Evolutionary conservation across 331 rosid genomes (phyloP).

Genomic region (Erythrophleum ivorense): DNA sequence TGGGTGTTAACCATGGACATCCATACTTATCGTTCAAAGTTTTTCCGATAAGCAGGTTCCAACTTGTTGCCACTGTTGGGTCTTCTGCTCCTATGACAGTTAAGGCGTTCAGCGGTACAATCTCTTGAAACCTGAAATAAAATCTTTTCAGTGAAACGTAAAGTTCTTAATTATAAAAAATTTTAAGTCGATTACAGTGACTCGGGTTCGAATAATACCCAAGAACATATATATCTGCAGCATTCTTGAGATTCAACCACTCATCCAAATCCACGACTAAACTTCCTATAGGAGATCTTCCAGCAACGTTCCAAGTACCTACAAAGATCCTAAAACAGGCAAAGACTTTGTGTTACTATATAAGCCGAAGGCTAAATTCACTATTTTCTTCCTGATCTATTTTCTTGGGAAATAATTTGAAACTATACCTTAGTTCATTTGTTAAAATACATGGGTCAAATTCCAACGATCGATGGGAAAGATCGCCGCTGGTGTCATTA

Average conservation of each 20-base stretch:
- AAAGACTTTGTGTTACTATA: neutral
- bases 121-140: conserved; percentile 79
- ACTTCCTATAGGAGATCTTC: conserved; percentile 81
- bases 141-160: neutral
- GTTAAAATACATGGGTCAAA: conserved; percentile 68
- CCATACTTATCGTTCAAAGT: conserved; percentile 62
- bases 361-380: conserved; percentile 11
- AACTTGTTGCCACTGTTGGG: conserved; percentile 70
- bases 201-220: conserved; percentile 54
- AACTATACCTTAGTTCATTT: conserved; percentile 66
- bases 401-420: conserved; percentile 3
- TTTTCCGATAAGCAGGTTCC: conserved; percentile 81
- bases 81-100: conserved; percentile 88
- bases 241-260: conserved; percentile 82
- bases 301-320: conserved; percentile 97
- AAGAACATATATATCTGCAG: conserved; percentile 84
- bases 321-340: conserved; percentile 67
- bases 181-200: neutral
- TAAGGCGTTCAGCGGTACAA: conserved; percentile 78
- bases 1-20: conserved; percentile 62
- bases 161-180: neutral
- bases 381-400: conserved; percentile 2
- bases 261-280: conserved; percentile 88
- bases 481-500: conserved; percentile 43
- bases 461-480: conserved; percentile 52